Evolutionary conservation across 2,329 filamentous ascomycete genomes (phyloP).

Genomic region (Akanthomyces uredinophilus): DNA sequence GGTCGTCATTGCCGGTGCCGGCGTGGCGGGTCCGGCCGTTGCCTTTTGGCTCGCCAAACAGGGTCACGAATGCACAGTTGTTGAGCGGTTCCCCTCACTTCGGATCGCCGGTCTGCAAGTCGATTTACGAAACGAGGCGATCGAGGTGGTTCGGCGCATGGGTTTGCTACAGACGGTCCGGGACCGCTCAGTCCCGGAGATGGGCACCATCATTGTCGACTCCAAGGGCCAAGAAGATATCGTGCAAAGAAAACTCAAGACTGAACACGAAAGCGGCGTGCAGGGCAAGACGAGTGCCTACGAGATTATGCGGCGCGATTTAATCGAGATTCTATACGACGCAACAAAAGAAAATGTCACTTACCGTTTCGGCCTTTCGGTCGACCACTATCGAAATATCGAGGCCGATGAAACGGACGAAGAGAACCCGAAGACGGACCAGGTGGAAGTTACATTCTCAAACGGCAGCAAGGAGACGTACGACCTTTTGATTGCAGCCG

Average conservation of each 20-base stretch:
- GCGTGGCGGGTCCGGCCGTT: constrained; percentile 8
- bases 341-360: constrained; percentile 25
- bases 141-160: constrained; percentile 31
- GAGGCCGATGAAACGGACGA: constrained; percentile 18
- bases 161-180: constrained; percentile 32
- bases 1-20: constrained; percentile 10
- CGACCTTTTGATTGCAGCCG: constrained; percentile 50
- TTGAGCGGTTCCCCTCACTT: constrained; percentile 33
- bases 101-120: constrained; percentile 37
- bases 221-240: constrained; percentile 23
- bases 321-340: constrained; percentile 46
- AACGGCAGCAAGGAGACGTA: constrained; percentile 38
- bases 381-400: constrained; percentile 26
- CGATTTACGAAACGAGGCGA: constrained; percentile 36
- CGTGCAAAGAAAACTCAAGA: constrained; percentile 18
- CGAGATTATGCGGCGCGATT: constrained; percentile 53
- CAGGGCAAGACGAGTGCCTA: constrained; percentile 47
- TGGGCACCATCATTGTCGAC: constrained; percentile 43
- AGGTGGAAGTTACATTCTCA: constrained; percentile 28
- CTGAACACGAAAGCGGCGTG: constrained; percentile 36
- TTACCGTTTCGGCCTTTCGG: constrained; percentile 27
- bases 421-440: constrained; percentile 24
- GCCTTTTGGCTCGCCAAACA: constrained; percentile 13
- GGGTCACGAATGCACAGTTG: constrained; percentile 23
- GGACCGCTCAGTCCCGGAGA: constrained; percentile 39